phyloP scores from a whole-genome alignment of 164 flowering plant species.

The Akebia trifoliata region DNA sequence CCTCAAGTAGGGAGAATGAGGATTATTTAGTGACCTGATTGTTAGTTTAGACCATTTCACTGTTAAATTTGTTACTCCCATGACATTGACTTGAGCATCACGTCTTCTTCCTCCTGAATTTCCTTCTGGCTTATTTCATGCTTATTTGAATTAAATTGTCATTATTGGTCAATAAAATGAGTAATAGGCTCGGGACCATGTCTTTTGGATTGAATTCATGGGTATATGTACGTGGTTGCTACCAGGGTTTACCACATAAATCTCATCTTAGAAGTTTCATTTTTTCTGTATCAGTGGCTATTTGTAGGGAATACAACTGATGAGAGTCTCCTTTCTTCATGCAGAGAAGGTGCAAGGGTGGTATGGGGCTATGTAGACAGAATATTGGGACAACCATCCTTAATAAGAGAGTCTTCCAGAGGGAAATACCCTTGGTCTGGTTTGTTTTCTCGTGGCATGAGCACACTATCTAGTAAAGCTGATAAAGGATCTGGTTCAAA shows the following conservation, averaged over 20 bases:
- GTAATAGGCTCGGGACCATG: too few relatives aligned
- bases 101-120: not conserved
- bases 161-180: too few relatives aligned
- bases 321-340: conserved; percentile 10
- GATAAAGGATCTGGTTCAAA: conserved; percentile 29
- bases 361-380: conserved; percentile 94
- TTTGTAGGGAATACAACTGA: not conserved
- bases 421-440: conserved; percentile 99
- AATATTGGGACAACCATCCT: conserved; percentile 93
- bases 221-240: too few relatives aligned
- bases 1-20: not conserved
- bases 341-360: conserved; percentile 97
- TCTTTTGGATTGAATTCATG: too few relatives aligned
- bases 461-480: conserved; percentile 33
- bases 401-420: conserved; percentile 91
- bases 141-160: not conserved
- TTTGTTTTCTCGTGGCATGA: conserved; percentile 44
- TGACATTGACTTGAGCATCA: not conserved
- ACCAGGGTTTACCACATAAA: too few relatives aligned
- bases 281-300: not conserved
- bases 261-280: conserved; percentile 1
- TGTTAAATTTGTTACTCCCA: not conserved
- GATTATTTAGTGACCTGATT: not conserved
- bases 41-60: not conserved
- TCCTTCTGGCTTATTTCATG: not conserved